Percentiles rank a stretch among this genome's conserved stretches.
Conservation (phyloP, 2,329 filamentous ascomycete species). For the Fusarium protoensiforme region DNA sequence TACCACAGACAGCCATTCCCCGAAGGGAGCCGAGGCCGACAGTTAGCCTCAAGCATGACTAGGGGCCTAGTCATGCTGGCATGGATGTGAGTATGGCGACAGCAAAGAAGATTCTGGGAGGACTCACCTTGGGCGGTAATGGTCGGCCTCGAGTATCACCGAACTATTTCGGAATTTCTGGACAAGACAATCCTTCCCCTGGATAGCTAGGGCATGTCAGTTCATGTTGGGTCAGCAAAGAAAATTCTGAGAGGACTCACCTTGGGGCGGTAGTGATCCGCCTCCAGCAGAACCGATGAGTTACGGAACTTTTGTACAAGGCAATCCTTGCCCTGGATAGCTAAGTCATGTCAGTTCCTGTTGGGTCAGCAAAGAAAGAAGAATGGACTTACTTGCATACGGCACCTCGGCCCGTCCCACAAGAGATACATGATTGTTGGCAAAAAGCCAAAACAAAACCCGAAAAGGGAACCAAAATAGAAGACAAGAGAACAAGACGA, state of each 20-base stretch:
- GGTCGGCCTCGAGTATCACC: conserved; percentile 87
- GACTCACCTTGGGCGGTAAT: conserved; percentile 78
- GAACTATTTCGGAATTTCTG: conserved; percentile 98
- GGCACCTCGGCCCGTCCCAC: background rate
- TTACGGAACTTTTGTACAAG: conserved; percentile 96
- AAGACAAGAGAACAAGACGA: too few species aligned
- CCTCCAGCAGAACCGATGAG: conserved; percentile 65
- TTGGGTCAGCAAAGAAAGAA: background rate
- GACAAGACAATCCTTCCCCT: conserved; percentile 89
- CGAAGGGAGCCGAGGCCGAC: background rate
- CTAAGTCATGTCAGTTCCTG: conserved; percentile 55
- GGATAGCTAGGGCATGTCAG: conserved; percentile 73
- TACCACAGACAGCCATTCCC: too few species aligned
- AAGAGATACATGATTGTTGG: too few species aligned
- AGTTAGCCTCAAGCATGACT: conserved; percentile 56
- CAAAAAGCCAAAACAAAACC: background rate
- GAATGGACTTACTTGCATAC: background rate
- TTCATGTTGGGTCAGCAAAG: background rate
- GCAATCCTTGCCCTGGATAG: conserved; percentile 91
- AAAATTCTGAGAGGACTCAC: too few species aligned
- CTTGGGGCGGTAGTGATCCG: too few species aligned
- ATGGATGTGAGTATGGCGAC: background rate
- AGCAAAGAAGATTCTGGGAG: background rate
- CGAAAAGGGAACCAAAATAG: background rate
- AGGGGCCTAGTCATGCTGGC: conserved; percentile 63